These are phyloP conservation scores for Cyberlindnera euphorbiae DNA, from an alignment of 805 yeast species.

Conservation along the genomic window DNA sequence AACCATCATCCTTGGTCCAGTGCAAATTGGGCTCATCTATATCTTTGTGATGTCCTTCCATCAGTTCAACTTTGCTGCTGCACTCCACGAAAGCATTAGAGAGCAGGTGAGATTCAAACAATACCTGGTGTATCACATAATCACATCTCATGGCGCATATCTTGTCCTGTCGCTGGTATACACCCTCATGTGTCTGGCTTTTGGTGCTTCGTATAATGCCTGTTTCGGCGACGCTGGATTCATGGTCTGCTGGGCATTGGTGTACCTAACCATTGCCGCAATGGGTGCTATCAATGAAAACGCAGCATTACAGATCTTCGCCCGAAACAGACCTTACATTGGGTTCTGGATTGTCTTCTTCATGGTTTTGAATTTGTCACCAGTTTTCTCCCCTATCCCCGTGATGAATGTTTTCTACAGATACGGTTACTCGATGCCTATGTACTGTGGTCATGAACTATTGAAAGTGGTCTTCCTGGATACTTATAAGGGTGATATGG, in stretches of 20 bases:
- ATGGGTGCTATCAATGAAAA: constrained; percentile 67
- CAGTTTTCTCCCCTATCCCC: constrained; percentile 55
- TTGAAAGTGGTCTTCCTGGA: constrained; percentile 49
- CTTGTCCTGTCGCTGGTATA: constrained; percentile 49
- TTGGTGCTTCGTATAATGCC: constrained; percentile 47
- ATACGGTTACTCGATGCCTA: constrained; percentile 59
- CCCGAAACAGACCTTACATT: constrained; percentile 52
- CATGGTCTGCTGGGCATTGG: constrained; percentile 59
- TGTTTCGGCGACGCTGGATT: constrained; percentile 62
- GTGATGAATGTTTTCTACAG: constrained; percentile 27
- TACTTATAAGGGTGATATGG: constrained; percentile 48
- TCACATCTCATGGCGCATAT: constrained; percentile 31
- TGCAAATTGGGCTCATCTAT: constrained; percentile 65
- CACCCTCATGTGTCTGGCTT: constrained; percentile 53
- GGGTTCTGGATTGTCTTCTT: constrained; percentile 69
- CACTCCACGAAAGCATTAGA: constrained; percentile 35
- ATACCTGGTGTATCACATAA: constrained; percentile 44
- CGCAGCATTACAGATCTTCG: constrained; percentile 42
- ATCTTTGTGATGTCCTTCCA: constrained; percentile 64
- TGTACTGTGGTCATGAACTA: constrained; percentile 53
- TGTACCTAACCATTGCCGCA: constrained; percentile 58
- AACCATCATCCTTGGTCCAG: constrained; percentile 50
- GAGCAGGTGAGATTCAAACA: constrained; percentile 23
- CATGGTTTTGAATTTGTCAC: constrained; percentile 56
- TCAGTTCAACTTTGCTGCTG: constrained; percentile 54